Evolutionary conservation across 768 basidiomycete species (phyloP).

Genomic region (Lactarius evosmus): DNA sequence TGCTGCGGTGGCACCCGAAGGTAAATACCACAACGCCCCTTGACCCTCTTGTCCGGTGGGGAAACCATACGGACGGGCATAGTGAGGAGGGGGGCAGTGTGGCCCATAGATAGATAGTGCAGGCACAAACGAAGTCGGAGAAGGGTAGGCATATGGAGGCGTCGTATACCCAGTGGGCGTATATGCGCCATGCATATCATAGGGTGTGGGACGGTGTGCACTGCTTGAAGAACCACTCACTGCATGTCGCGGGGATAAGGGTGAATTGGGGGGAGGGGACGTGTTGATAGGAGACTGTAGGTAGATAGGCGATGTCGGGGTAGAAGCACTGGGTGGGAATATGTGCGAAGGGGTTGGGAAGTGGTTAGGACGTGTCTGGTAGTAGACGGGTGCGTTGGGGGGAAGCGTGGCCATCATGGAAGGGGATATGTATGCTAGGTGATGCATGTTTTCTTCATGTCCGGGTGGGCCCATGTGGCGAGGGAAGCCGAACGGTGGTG

Average conservation of each 20-base stretch:
- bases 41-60: constrained; percentile 40
- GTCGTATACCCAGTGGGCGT: constrained; percentile 33
- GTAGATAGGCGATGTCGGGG: constrained; percentile 16
- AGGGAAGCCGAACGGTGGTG: constrained; percentile 16
- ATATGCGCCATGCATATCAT: constrained; percentile 28
- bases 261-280: constrained; percentile 30
- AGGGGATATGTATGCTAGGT: constrained; percentile 29
- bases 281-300: constrained; percentile 23
- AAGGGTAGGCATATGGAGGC: constrained; percentile 39
- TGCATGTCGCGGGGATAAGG: constrained; percentile 17
- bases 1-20: constrained; percentile 14
- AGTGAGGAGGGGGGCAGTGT: constrained; percentile 40
- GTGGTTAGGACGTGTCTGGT: constrained; percentile 38
- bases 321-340: constrained; percentile 25
- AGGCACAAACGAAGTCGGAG: constrained; percentile 36
- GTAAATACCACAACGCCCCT: constrained; percentile 54
- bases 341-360: constrained; percentile 33
- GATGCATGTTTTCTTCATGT: constrained; percentile 12
- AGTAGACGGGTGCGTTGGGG: constrained; percentile 40
- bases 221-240: constrained; percentile 5
- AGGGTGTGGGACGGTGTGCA: constrained; percentile 26
- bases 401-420: constrained; percentile 40
- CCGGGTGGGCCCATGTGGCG: constrained; percentile 11
- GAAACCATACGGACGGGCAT: constrained; percentile 33
- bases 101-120: constrained; percentile 39